Evolutionary conservation across 1,284 basidiomycete species (phyloP).

Genomic region (Cutaneotrichosporon sp.): DNA sequence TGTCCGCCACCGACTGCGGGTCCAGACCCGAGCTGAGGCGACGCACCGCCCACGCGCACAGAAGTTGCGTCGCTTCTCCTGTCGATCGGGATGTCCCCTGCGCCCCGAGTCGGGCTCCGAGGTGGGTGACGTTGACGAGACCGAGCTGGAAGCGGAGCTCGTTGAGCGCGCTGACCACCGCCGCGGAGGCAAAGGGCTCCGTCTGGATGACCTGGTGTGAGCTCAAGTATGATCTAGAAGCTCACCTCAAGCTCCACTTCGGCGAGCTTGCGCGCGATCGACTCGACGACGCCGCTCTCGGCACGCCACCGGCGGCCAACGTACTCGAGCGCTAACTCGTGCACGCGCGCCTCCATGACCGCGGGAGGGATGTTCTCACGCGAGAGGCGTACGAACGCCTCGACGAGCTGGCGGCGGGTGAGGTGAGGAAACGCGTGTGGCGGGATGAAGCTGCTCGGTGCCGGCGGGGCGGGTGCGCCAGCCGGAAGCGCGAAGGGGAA

Average conservation of each 20-base stretch:
- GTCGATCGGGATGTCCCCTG: not conserved
- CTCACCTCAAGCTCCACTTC: slow-evolving; percentile 51
- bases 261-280: slow-evolving; percentile 32
- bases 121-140: slow-evolving; percentile 32
- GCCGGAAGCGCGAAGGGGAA: slow-evolving; percentile 32
- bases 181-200: slow-evolving; percentile 15
- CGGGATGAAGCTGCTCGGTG: slow-evolving; percentile 13
- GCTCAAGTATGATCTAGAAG: no score
- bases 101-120: slow-evolving; percentile 27
- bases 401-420: slow-evolving; percentile 33
- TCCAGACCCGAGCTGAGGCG: slow-evolving; percentile 29
- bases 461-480: slow-evolving; percentile 7
- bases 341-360: slow-evolving; percentile 4
- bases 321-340: slow-evolving; percentile 41
- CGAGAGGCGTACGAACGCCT: slow-evolving; percentile 29
- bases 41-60: slow-evolving; percentile 28
- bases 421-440: slow-evolving; percentile 21
- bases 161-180: slow-evolving; percentile 33
- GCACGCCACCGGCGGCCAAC: slow-evolving; percentile 34
- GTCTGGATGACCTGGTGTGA: slow-evolving; percentile 33
- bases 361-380: slow-evolving; percentile 2
- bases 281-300: slow-evolving; percentile 27
- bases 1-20: slow-evolving; percentile 19
- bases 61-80: slow-evolving; percentile 13
- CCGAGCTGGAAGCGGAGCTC: slow-evolving; percentile 37